Conservation (phyloP, 1,284 basidiomycete genomes). For the Fomitiporia mediterranea region DNA sequence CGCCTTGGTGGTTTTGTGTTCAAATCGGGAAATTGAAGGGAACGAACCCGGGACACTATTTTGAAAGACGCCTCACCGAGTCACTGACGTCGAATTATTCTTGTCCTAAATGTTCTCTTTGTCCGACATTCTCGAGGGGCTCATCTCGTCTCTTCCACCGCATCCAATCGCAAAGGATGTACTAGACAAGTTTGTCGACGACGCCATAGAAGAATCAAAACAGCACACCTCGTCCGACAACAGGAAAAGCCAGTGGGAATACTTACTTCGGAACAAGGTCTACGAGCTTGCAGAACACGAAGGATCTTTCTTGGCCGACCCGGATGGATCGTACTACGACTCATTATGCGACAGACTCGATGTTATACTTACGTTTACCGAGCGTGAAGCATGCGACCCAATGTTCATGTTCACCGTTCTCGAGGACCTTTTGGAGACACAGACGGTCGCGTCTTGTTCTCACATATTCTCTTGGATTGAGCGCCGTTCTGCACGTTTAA, state of each 20-base stretch:
- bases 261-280: slow-evolving; percentile 60
- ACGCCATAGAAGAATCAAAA: slow-evolving; percentile 41
- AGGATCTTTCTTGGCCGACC: slow-evolving; percentile 47
- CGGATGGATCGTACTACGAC: slow-evolving; percentile 51
- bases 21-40: neutral
- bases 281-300: slow-evolving; percentile 69
- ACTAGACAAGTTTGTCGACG: slow-evolving; percentile 47
- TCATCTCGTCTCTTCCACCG: slow-evolving; percentile 50
- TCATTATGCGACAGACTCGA: slow-evolving; percentile 62
- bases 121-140: slow-evolving; percentile 37
- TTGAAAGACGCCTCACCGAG: neutral
- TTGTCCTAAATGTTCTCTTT: slow-evolving; percentile 37
- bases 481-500: slow-evolving; percentile 57
- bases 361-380: slow-evolving; percentile 65
- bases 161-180: slow-evolving; percentile 41
- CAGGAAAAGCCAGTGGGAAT: slow-evolving; percentile 67
- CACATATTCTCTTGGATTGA: slow-evolving; percentile 85
- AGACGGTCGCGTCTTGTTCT: slow-evolving; percentile 77
- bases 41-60: no score
- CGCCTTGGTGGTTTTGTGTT: no score
- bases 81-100: neutral
- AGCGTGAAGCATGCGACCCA: slow-evolving; percentile 56
- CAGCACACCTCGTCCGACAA: slow-evolving; percentile 48
- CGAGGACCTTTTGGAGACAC: slow-evolving; percentile 74
- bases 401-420: slow-evolving; percentile 59